phyloP scores from a whole-genome alignment of 2,329 filamentous ascomycete species.

The Basipetospora chlamydospora region DNA sequence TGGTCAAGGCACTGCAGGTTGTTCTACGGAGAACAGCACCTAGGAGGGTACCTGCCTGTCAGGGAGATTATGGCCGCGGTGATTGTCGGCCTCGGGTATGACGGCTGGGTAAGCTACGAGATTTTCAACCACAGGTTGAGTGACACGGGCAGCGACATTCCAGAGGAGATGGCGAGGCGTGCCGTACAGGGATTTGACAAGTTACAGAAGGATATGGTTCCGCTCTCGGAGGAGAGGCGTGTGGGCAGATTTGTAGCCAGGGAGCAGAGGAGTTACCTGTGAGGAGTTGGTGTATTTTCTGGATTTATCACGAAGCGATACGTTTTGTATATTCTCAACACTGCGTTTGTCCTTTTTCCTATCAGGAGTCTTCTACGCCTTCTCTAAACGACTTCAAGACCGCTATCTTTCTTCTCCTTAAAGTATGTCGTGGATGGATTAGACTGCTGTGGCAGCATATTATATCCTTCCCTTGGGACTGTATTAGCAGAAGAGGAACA shows the following conservation, averaged over 20 bases:
- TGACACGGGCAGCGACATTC: constrained; percentile 32
- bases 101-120: constrained; percentile 59
- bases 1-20: constrained; percentile 62
- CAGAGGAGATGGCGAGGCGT: constrained; percentile 39
- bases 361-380: too few species aligned
- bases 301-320: neutral
- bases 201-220: constrained; percentile 21
- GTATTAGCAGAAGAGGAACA: too few species aligned
- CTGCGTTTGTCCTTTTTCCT: neutral
- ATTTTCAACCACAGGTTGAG: constrained; percentile 49
- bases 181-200: constrained; percentile 36
- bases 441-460: too few species aligned
- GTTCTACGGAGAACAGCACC: constrained; percentile 36
- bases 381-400: too few species aligned
- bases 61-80: constrained; percentile 45
- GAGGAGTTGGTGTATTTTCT: neutral
- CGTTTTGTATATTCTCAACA: neutral
- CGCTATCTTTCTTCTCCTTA: too few species aligned
- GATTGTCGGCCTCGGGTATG: constrained; percentile 47
- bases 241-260: neutral
- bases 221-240: constrained; percentile 10
- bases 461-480: too few species aligned
- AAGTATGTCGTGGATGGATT: too few species aligned
- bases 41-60: constrained; percentile 54
- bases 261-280: constrained; percentile 3